phyloP scores from a whole-genome alignment of 805 yeast genomes.

The Starmerella vaccinii region DNA sequence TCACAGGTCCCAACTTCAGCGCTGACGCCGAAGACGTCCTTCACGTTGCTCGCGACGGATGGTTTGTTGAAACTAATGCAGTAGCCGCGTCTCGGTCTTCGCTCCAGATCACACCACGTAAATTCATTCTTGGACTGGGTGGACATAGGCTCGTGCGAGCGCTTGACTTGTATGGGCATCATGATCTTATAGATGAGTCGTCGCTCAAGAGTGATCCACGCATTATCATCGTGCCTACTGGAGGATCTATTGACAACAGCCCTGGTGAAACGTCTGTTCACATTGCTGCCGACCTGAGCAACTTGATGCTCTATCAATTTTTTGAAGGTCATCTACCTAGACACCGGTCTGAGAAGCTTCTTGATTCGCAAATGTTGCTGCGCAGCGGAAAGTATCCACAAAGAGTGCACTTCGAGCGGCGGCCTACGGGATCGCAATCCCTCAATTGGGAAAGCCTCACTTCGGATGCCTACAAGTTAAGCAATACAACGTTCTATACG shows the following conservation, averaged over 20 bases:
- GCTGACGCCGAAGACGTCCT: not conserved
- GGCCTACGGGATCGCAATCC: conserved; percentile 28
- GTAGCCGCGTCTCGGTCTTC: conserved; percentile 12
- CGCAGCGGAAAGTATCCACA: conserved; percentile 57
- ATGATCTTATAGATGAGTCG: conserved; percentile 45
- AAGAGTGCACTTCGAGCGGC: conserved; percentile 40
- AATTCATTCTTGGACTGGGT: conserved; percentile 48
- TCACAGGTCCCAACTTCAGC: conserved; percentile 3
- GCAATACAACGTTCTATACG: conserved; percentile 56
- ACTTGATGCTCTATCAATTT: conserved; percentile 49
- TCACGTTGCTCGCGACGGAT: conserved; percentile 38
- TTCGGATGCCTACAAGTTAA: conserved; percentile 39
- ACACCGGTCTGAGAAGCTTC: conserved; percentile 26
- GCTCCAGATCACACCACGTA: conserved; percentile 43
- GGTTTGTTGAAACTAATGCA: conserved; percentile 23
- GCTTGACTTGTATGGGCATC: conserved; percentile 48
- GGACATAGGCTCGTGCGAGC: conserved; percentile 61
- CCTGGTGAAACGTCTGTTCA: not conserved
- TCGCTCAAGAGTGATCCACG: conserved; percentile 34
- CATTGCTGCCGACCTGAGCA: not conserved
- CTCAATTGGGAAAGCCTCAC: conserved; percentile 51
- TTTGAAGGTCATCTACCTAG: conserved; percentile 35
- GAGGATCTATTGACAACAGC: not conserved
- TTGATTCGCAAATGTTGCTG: conserved; percentile 30
- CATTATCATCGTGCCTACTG: conserved; percentile 49